Evolutionary conservation across 176 grass and related monocot species (phyloP).

Genomic region (Triticum monococcum): DNA sequence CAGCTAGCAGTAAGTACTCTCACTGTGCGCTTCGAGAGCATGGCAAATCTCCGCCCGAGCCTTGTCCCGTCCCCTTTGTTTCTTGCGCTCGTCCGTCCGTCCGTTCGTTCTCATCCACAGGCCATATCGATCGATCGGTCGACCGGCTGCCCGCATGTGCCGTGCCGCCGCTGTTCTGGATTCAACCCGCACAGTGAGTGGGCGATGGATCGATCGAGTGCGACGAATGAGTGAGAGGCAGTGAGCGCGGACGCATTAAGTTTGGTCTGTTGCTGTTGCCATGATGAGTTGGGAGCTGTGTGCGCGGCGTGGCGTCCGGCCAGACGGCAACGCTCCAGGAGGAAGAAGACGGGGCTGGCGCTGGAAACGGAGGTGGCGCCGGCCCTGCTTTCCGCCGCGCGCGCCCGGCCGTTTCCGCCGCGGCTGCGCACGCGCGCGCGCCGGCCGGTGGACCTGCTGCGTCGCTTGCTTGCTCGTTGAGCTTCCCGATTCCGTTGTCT

Average conservation of each 20-base stretch:
- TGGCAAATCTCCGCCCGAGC: not conserved
- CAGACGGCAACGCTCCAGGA: slow-evolving; percentile 16
- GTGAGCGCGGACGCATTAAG: not conserved
- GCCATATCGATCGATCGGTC: not conserved
- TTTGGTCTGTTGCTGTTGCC: not conserved
- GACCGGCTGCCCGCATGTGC: not conserved
- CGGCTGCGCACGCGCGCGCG: not conserved
- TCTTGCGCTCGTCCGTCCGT: not conserved
- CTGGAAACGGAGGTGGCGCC: not conserved
- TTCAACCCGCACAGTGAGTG: not conserved
- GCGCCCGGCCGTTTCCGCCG: slow-evolving; percentile 4
- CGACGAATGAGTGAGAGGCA: not conserved
- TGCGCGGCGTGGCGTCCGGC: not conserved
- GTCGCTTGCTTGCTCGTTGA: not conserved
- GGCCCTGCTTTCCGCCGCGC: not conserved
- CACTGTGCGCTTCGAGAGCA: not conserved
- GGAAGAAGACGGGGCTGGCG: not conserved
- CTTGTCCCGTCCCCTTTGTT: not conserved
- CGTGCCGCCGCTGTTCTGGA: not conserved
- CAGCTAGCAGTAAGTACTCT: not conserved
- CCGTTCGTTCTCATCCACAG: not conserved
- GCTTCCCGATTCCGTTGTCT: slow-evolving; percentile 31
- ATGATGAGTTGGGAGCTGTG: not conserved
- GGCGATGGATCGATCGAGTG: not conserved
- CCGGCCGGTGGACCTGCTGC: not conserved